These are phyloP conservation scores for Fusarium sp. DNA, from an alignment of 2,329 filamentous ascomycete species.

Conservation along the genomic window DNA sequence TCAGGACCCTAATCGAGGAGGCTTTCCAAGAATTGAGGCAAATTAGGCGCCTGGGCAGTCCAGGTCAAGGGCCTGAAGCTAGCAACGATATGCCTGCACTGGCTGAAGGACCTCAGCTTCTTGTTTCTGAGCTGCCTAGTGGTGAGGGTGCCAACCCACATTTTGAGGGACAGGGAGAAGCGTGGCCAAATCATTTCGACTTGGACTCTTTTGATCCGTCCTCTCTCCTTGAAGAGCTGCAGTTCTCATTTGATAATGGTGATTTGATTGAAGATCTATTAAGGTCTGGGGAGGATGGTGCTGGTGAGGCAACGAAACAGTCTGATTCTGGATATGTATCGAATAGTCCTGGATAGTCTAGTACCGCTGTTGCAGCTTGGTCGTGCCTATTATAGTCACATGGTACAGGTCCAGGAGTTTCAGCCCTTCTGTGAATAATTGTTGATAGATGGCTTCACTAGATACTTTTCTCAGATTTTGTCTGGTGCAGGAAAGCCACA, in stretches of 20 bases:
- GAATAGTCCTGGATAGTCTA: not conserved
- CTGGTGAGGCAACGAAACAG: not conserved
- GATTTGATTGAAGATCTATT: not conserved
- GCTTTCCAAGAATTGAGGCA: not conserved
- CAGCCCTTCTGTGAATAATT: not conserved
- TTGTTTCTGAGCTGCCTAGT: not conserved
- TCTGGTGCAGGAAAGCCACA: accelerated
- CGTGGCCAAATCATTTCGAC: not conserved
- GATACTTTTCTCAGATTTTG: not conserved
- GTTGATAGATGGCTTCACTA: not conserved
- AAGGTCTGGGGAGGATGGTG: not conserved
- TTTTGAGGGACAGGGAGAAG: not conserved
- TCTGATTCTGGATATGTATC: not conserved
- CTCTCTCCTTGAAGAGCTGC: not conserved
- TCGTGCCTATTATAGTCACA: too few relatives aligned
- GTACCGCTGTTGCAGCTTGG: too few relatives aligned
- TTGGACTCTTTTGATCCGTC: not conserved
- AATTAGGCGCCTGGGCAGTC: not conserved
- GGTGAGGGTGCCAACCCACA: not conserved
- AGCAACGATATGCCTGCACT: not conserved
- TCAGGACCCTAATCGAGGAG: not conserved
- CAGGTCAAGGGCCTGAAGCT: accelerated
- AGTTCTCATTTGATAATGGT: not conserved
- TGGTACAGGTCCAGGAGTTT: too few relatives aligned
- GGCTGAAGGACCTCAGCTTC: not conserved